phyloP scores from a whole-genome alignment of 2,329 filamentous ascomycete genomes.

The Dactylellina drechsleri region DNA sequence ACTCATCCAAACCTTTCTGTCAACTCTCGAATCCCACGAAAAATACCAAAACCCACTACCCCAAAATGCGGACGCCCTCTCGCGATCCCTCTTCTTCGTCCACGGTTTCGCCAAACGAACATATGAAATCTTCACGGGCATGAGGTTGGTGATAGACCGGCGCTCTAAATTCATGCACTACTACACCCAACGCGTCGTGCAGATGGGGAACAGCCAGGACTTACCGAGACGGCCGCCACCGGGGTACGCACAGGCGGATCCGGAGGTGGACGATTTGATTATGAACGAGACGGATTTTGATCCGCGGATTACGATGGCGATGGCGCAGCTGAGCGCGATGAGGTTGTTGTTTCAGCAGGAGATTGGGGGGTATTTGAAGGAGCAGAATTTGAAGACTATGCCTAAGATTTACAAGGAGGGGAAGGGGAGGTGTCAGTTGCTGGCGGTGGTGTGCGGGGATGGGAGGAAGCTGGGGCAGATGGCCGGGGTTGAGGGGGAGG shows the following conservation, averaged over 20 bases:
- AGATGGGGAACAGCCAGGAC: neutral
- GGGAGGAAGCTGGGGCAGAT: too few species aligned
- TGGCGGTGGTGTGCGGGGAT: too few species aligned
- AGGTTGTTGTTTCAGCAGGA: neutral
- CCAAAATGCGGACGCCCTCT: neutral
- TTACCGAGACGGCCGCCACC: conserved; percentile 5
- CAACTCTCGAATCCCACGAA: neutral
- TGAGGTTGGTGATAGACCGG: neutral
- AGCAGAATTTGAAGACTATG: neutral
- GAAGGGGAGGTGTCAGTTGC: neutral
- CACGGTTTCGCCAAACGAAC: neutral
- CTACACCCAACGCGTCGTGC: neutral
- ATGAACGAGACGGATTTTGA: conserved; percentile 21
- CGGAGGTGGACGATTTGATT: conserved; percentile 9
- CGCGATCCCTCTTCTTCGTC: neutral
- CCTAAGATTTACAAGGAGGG: neutral
- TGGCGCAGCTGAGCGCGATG: conserved; percentile 1
- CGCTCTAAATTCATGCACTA: conserved; percentile 5
- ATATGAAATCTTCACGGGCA: neutral
- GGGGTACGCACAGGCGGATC: neutral
- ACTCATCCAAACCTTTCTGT: neutral
- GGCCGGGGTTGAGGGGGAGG: too few species aligned
- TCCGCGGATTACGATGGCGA: conserved; percentile 8
- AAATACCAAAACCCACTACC: neutral
- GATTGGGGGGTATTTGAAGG: neutral